Conservation (phyloP, 352 stramenopile species). For the Phytophthora fragariae region DNA sequence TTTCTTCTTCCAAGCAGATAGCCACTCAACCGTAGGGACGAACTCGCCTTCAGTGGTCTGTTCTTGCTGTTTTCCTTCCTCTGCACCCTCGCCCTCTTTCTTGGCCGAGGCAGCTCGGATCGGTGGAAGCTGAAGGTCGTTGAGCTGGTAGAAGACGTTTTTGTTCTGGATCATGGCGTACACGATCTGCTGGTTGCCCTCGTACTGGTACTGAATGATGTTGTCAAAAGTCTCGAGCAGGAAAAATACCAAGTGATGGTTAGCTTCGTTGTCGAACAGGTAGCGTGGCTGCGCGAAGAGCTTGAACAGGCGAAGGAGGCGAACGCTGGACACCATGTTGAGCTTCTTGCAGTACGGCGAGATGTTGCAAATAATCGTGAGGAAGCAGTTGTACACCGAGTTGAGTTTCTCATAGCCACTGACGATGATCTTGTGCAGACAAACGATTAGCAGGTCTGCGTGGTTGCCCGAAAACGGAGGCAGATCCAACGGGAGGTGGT, state of each 20-base stretch:
- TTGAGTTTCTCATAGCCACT: conserved; percentile 97
- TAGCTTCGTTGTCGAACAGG: conserved; percentile 96
- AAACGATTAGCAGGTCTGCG: conserved; percentile 97
- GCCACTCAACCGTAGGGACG: conserved; percentile 94
- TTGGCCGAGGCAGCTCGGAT: conserved; percentile 61
- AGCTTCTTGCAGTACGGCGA: conserved; percentile 98
- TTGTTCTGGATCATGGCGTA: conserved; percentile 99
- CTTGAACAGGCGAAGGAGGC: conserved; percentile 98
- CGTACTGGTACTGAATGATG: conserved; percentile 99
- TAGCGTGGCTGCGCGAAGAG: conserved; percentile 94
- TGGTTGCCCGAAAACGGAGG: conserved; percentile 96
- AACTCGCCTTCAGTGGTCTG: conserved; percentile 57
- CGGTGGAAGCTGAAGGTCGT: conserved; percentile 90
- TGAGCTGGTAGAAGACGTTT: conserved; percentile 93
- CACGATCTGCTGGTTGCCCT: conserved; percentile 97
- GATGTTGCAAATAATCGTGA: conserved; percentile 99
- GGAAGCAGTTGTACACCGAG: conserved; percentile 98
- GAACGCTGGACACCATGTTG: conserved; percentile 95
- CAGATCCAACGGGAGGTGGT: conserved; percentile 94
- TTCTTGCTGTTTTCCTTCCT: not conserved
- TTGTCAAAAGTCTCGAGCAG: conserved; percentile 99
- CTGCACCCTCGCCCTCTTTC: conserved; percentile 23
- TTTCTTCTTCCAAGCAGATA: conserved; percentile 94
- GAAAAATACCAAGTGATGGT: conserved; percentile 96
- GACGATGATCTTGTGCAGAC: conserved; percentile 98